Base-by-base conservation (phyloP, 345 rosid genomes). In the Gynandropsis gynandra region DNA sequence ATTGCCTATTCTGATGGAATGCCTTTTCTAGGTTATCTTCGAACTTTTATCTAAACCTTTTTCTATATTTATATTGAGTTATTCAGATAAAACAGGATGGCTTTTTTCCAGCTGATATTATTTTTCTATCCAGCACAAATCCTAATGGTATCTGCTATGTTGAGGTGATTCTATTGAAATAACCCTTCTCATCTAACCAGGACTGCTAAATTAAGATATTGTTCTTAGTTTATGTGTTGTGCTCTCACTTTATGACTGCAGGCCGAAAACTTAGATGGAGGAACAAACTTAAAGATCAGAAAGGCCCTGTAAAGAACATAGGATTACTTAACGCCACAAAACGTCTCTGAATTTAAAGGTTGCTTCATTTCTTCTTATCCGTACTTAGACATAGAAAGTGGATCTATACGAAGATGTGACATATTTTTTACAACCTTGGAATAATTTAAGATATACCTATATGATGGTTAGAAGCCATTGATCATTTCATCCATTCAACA, bases 281-380 rank as follows among this genome's bases (percentile, higher is more conserved):
- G n/a, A n/a, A n/a, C n/a, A n/a, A n/a, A n/a, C n/a, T n/a, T n/a
- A n/a, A n/a, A n/a, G n/a, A n/a, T n/a, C n/a, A n/a, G n/a, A n/a
- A 90, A 90, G 72, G 98, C 87, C 13, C 77, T 87, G 58, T 96
- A 87, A 68, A 79, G 76, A 75, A 92, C 98, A 19, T 84, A 96
- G 98, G 98, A 92, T 84, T 92, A 74, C 76, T 45, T 78, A 62
- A 71, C 75, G 54, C 71, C 98, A 40, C 95, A 92, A 58, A 82
- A 78, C 59, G 93, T 87, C 16, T 67, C 64, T 37, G 95, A 87
- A 61, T 87, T 92, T 50, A 85, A 80, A 80, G 96, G 98, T 87
- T 54, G 50, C 31, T 40, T 20, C 37, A 47, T 50, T 41, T 52
- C n/a, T n/a, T n/a, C n/a, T n/a, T n/a, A n/a, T n/a, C n/a, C n/a